Base-by-base conservation (phyloP, 768 basidiomycete genomes). In the Naganishia antarctica region DNA sequence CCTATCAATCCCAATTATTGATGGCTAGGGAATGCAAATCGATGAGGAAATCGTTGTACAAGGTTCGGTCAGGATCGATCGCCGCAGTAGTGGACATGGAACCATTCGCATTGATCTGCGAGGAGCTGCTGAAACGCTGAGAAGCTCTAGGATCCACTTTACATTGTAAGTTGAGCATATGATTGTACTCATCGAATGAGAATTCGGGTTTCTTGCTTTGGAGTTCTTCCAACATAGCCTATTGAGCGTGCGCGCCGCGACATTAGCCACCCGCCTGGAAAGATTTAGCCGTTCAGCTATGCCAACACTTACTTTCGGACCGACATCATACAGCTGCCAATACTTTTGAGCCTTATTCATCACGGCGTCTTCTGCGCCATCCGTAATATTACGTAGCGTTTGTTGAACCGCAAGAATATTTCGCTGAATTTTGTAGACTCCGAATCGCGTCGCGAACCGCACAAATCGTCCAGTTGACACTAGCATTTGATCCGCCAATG, bases 341-440 rank as follows among this genome's bases (percentile, higher is more conserved):
- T 90, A 97, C 45, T 80, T 80, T 73, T 89, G 86, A 5, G 86
- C 87, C 21, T 84, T 83, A 60, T 87, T 84, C 65, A 97, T 88
- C 7, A 84, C 83, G 63, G 84, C 82, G 64, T 82, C 79, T 51
- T 85, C 84, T 57, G 83, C 81, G 4, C 83, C 83, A 58, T 91
- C 72, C 44, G 70, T 69, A 29, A 81, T 83, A 8, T 87, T 86
- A 73, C 89, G 89, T 71, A 93, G 83, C 70, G 88, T 86, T 74
- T 98, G 94, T 72, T 94, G 92, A 40, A 98, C 81, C 21, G 94
- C 89, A 34, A 91, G 82, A 50, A 94, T 87, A 76, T 94, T 93
- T 29, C 91, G 85, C 73, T 85, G 78, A 69, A 97, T 87, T 79
- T 94, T 96, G 73, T 85, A 83, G 68, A 93, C 83, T 1, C 94